Evolutionary conservation across 139 green algal genomes (phyloP).

Genomic region (Pseudopediastrum boryanum): DNA sequence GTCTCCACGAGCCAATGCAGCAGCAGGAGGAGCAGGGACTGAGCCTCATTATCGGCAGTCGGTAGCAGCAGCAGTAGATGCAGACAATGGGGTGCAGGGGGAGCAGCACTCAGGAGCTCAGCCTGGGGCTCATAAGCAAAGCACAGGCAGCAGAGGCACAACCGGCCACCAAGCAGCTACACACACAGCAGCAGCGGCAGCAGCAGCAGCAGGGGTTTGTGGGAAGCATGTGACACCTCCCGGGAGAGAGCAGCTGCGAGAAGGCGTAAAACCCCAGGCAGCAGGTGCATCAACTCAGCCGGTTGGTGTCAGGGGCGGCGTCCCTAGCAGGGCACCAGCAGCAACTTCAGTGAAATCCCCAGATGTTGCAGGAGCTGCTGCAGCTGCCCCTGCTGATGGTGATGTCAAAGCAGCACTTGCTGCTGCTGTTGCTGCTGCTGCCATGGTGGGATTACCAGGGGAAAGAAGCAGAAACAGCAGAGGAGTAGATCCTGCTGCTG

Average conservation of each 20-base stretch:
- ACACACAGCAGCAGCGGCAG: background rate
- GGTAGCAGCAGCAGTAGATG: background rate
- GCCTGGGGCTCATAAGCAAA: background rate
- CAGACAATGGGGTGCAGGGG: background rate
- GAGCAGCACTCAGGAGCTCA: background rate
- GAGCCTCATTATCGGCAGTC: background rate
- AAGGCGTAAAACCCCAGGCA: no score
- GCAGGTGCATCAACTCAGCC: background rate
- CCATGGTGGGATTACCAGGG: background rate
- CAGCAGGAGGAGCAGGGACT: background rate
- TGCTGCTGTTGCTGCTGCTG: background rate
- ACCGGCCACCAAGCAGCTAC: background rate
- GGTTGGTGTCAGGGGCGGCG: background rate
- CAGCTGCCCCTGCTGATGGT: background rate
- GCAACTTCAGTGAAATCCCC: background rate
- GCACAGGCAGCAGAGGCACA: background rate
- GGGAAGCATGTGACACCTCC: no score
- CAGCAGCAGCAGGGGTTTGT: background rate
- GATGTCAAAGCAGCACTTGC: background rate
- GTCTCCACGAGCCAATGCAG: background rate
- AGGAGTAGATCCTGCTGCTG: background rate
- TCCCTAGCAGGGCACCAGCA: background rate
- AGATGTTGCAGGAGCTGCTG: constrained; percentile 3
- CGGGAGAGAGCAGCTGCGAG: no score
- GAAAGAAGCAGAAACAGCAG: background rate